Base-by-base conservation (phyloP, 306 rosid species). In the Trifolium dubium region DNA sequence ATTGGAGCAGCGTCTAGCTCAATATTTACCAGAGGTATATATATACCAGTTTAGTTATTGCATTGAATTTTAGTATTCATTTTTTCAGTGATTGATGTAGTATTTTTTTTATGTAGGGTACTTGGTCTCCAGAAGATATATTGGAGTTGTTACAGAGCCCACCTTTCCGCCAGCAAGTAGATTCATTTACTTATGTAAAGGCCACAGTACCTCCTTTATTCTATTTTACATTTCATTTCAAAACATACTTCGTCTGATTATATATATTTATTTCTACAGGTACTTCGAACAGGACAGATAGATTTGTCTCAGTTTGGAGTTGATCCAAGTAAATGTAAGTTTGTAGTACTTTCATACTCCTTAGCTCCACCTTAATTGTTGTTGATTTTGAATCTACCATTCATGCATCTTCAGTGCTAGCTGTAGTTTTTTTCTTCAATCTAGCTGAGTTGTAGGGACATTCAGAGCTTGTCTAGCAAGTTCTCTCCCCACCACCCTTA, bases 251-350 rank as follows among this genome's bases (percentile, higher is more conserved):
- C 10, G 62, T 37, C 15, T 59, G 12, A 3, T 73, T 55, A 61
- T 67, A 28, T 62, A 15, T 67, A 39, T 75, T 30, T 69, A 43
- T 76, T 77, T 39, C 17, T 59, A 0, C 62, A 93, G 98, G 97
- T 93, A 44, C 96, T 93, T 72, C 88, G 88, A 77, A 93, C 97
- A 14, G 98, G 98, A 61, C 98, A 93, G 86, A 83, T 89, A 69
- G 98, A 93, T 85, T 88, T 91, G 85, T 71, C 92, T 61, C 98
- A 88, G 86, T 93, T 93, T 83, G 98, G 97, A 79, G 82, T 93
- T 75, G 96, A 93, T 86, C 97, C 98, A 67, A 91, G 90, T 80
- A 93, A 91, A 91, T 93, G 98, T 93, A 84, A 87, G 97, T 62
- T 14, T 47, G 69, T 50, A 8, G 61, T 73, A 14, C 73, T 60